A percentile compares a stretch with the other conserved stretches of the same genome.
Evolutionary conservation across 2,329 filamentous ascomycete genomes (phyloP).

Genomic region (Fonsecaea monophora): DNA sequence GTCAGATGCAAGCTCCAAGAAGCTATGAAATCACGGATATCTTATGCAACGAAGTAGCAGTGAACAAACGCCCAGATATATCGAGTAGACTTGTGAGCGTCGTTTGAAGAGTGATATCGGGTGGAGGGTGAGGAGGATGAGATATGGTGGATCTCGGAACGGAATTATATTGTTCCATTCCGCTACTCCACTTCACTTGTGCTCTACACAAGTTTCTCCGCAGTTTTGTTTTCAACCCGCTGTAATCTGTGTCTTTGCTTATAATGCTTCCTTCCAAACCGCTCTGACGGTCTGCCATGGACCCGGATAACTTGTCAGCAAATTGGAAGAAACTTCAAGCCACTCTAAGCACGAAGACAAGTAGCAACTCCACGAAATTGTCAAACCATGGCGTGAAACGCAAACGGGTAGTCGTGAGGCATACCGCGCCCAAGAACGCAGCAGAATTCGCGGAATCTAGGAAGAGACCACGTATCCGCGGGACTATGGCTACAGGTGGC

Average conservation of each 20-base stretch:
- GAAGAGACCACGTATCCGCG: slow-evolving; percentile 26
- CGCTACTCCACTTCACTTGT: no score
- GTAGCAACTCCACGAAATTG: slow-evolving; percentile 40
- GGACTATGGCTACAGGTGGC: slow-evolving; percentile 20
- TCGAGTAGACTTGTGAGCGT: background rate
- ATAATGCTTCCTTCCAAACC: background rate
- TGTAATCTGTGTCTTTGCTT: background rate
- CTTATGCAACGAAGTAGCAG: background rate
- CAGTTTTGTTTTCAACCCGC: background rate
- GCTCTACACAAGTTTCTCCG: background rate
- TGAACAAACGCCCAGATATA: background rate
- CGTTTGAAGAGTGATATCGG: background rate
- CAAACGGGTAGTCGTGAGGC: slow-evolving; percentile 29
- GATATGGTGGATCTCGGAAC: background rate
- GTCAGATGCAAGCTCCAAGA: background rate
- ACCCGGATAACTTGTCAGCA: slow-evolving; percentile 53
- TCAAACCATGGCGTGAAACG: slow-evolving; percentile 44
- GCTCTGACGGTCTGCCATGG: slow-evolving; percentile 42
- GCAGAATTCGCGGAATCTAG: slow-evolving; percentile 17
- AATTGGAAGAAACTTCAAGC: slow-evolving; percentile 60
- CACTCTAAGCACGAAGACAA: slow-evolving; percentile 47
- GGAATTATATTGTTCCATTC: background rate
- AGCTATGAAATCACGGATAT: background rate
- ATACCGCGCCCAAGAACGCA: slow-evolving; percentile 18
- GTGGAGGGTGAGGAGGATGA: background rate